These are phyloP conservation scores for Colletotrichum caudatum DNA, from an alignment of 2,329 filamentous ascomycete species.

Conservation along the genomic window DNA sequence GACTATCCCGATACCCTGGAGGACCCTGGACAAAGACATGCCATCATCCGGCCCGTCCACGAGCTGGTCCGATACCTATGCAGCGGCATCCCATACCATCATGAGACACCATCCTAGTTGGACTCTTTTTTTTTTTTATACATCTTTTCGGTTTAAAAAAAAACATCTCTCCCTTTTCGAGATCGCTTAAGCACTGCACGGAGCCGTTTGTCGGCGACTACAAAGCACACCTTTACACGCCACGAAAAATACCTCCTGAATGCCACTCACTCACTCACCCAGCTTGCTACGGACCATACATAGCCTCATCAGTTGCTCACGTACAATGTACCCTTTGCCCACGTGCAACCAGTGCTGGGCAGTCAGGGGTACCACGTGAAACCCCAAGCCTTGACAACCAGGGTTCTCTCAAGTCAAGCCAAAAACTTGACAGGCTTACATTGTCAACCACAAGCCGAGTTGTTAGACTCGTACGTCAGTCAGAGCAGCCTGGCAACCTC, in stretches of 20 bases:
- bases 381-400: background rate
- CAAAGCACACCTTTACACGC: background rate
- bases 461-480: no score
- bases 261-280: background rate
- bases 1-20: constrained; percentile 10
- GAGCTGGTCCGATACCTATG: constrained; percentile 13
- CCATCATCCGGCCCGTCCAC: constrained; percentile 31
- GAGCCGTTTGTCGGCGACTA: background rate
- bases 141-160: background rate
- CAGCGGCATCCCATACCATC: constrained; percentile 30
- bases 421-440: no score
- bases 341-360: background rate
- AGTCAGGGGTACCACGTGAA: background rate
- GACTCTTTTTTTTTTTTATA: background rate
- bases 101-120: constrained; percentile 28
- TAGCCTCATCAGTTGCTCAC: background rate
- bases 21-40: constrained; percentile 29
- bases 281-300: background rate
- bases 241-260: background rate
- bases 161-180: constrained; percentile 9
- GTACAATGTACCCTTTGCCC: background rate
- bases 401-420: background rate
- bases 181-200: background rate
- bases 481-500: background rate
- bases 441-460: background rate